Base-by-base conservation (phyloP, 495 filamentous ascomycete genomes). In the Ramalina intermedia region DNA sequence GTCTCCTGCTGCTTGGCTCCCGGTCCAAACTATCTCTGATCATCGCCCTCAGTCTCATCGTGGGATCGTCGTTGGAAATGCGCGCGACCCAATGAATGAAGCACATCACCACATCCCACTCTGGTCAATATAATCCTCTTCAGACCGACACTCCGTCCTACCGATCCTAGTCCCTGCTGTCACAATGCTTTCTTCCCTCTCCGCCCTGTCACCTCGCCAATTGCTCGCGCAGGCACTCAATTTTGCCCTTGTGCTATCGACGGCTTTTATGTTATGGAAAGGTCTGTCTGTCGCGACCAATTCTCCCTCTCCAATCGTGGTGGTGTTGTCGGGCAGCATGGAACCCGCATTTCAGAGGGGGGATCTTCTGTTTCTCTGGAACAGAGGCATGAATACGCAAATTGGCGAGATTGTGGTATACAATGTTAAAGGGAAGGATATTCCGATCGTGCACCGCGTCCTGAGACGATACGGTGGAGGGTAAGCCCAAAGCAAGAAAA, bases 261-360 rank as follows among this genome's bases (percentile, higher is more conserved):
- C 89, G 3, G 89, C 90, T 1, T 95, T 96, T 63, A 96, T 95
- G 90, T 78, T 95, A 65, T 96, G 90, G 91, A 98, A 98, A 67
- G 85, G 84, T 7, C 77, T 98, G 40, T 91, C 85, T 20, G 79
- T 98, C 6, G 73, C 81, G 52, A 79, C 87, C 37, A 80, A 91
- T 55, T 93, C 85, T 3, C 87, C 86, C 33, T 89, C 82, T 1
- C 91, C 91, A 6, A 96, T 96, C 55, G 91, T 96, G 51, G 91
- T 96, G 38, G 91, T 98, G 1, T 73, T 96, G 13, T 91, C 85
- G 2, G 91, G 91, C 3, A 85, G 79, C 43, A 98, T 96, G 91
- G 91, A 98, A 58, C 91, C 91, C 0, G 91, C 93, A 4, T 96
- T 98, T 66, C 89, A 96, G 61, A 74, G 91, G 50, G 91, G 91